Conservation (phyloP, 768 basidiomycete species). For the Russula compacta region DNA sequence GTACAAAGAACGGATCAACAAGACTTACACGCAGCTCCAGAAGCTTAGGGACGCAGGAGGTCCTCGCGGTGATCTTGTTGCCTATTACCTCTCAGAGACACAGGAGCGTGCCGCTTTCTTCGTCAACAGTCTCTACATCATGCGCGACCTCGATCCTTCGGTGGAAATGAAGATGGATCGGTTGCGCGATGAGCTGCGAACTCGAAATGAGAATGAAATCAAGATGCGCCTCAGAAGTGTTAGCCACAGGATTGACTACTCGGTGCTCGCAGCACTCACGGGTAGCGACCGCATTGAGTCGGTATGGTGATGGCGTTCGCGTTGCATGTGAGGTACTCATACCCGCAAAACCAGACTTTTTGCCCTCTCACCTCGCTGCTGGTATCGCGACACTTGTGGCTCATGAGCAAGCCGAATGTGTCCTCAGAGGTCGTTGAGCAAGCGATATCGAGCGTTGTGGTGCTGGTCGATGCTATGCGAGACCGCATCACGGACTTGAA, state of each 20-base stretch:
- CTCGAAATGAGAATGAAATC: background rate
- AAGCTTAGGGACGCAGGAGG: constrained; percentile 1
- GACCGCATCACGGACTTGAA: constrained; percentile 4
- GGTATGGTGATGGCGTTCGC: background rate
- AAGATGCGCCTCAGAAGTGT: constrained; percentile 9
- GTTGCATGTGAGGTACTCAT: background rate
- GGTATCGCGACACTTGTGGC: constrained; percentile 5
- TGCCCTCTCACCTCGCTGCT: constrained; percentile 1
- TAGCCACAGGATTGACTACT: constrained; percentile 11
- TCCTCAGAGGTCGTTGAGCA: background rate
- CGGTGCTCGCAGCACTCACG: constrained; percentile 5
- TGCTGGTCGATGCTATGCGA: background rate
- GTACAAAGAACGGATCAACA: background rate
- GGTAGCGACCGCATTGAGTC: constrained; percentile 10
- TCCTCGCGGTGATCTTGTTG: background rate
- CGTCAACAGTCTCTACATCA: constrained; percentile 1
- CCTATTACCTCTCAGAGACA: background rate
- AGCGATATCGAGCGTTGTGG: background rate
- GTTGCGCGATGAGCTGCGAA: constrained; percentile 9
- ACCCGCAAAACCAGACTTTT: background rate
- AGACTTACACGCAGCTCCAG: constrained; percentile 4
- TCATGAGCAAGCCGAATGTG: constrained; percentile 2
- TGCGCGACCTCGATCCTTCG: constrained; percentile 2
- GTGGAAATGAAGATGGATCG: constrained; percentile 9
- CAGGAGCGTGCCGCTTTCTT: background rate